Conservation (phyloP, 768 basidiomycete species). For the Psilocybe tampanensis region DNA sequence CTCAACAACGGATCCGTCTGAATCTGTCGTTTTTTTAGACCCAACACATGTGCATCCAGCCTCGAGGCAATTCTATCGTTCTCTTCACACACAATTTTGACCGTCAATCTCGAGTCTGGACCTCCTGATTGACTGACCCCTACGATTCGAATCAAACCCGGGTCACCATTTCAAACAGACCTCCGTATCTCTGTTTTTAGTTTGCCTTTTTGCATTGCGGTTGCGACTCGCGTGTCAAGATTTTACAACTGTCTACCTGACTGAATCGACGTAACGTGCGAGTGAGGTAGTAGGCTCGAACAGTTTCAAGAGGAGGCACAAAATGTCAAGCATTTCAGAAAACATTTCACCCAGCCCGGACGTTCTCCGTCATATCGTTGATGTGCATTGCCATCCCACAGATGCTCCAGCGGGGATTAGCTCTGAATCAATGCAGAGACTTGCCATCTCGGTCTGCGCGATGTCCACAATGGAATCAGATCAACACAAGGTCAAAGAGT, state of each 20-base stretch:
- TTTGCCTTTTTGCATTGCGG: neutral
- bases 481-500: slow-evolving; percentile 68
- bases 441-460: slow-evolving; percentile 75
- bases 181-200: neutral
- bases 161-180: neutral
- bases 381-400: slow-evolving; percentile 93
- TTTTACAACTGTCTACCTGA: neutral
- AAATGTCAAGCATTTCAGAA: neutral
- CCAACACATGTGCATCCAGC: neutral
- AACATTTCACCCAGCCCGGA: slow-evolving; percentile 30
- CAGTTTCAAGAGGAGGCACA: neutral
- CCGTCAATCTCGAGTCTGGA: neutral
- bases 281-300: neutral
- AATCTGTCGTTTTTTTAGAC: neutral
- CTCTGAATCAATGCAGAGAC: slow-evolving; percentile 52
- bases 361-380: slow-evolving; percentile 72
- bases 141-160: neutral
- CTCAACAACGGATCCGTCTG: neutral
- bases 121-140: neutral
- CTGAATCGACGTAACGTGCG: neutral
- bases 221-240: neutral
- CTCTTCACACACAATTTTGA: neutral
- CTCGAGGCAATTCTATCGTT: neutral
- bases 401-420: slow-evolving; percentile 50
- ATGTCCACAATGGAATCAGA: slow-evolving; percentile 74